Conservation (phyloP, 208 protist species). For the Tritrichomonas musculus region DNA sequence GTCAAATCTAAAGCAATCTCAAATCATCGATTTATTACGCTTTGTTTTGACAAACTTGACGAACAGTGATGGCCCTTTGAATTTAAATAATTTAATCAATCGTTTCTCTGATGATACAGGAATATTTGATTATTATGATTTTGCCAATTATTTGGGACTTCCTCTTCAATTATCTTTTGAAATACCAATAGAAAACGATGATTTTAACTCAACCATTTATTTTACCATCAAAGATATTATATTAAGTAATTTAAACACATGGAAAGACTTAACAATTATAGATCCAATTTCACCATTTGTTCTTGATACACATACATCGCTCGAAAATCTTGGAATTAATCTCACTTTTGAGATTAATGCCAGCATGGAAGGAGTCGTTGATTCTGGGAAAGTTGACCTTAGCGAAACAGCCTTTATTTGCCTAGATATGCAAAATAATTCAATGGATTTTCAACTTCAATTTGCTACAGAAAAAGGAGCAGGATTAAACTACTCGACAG, state of each 20-base stretch:
- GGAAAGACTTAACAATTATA: background rate
- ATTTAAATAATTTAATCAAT: background rate
- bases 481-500: background rate
- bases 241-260: background rate
- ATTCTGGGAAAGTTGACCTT: background rate
- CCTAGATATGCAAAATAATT: background rate
- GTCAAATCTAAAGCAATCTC: background rate
- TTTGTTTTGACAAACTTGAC: constrained; percentile 5
- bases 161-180: background rate
- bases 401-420: background rate
- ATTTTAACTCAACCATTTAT: too few species aligned
- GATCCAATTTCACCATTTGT: background rate
- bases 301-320: background rate
- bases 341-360: background rate
- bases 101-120: background rate
- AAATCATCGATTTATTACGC: background rate
- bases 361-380: background rate
- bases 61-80: background rate
- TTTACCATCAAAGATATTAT: background rate
- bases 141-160: background rate
- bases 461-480: background rate
- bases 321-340: background rate
- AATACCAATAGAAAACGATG: background rate
- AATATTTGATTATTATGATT: background rate
- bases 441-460: constrained; percentile 13